These are phyloP conservation scores for Polyporus tsugae DNA, from an alignment of 1,284 basidiomycete species.

Conservation along the genomic window DNA sequence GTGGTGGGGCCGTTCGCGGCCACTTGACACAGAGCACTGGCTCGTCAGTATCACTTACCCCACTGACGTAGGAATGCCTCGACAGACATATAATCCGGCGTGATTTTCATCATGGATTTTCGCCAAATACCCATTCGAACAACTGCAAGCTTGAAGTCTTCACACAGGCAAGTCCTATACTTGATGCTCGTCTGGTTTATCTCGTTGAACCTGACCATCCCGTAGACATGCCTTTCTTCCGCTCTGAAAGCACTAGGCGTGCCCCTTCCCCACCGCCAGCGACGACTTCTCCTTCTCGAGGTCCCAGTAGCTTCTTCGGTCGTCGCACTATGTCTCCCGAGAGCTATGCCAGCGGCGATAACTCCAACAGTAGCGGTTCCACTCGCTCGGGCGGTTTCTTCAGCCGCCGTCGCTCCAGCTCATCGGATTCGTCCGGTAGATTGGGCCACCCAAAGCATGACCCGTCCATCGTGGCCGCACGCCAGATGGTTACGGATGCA, in stretches of 20 bases:
- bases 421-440: slow-evolving; percentile 28
- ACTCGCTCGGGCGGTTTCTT: slow-evolving; percentile 38
- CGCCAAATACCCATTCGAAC: background rate
- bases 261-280: slow-evolving; percentile 29
- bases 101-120: background rate
- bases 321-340: slow-evolving; percentile 32
- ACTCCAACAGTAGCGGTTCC: slow-evolving; percentile 25
- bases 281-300: slow-evolving; percentile 23
- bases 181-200: background rate
- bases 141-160: background rate
- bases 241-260: slow-evolving; percentile 23
- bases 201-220: background rate
- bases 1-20: background rate
- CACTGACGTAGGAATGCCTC: slow-evolving; percentile 34
- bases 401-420: slow-evolving; percentile 40
- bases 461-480: slow-evolving; percentile 58
- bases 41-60: slow-evolving; percentile 11
- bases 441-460: slow-evolving; percentile 47
- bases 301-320: slow-evolving; percentile 34
- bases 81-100: slow-evolving; percentile 18
- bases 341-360: slow-evolving; percentile 3
- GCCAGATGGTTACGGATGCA: slow-evolving; percentile 60
- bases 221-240: slow-evolving; percentile 35
- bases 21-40: background rate
- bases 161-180: background rate